A percentile compares a stretch with the other conserved stretches of the same genome.
Evolutionary conservation across 805 yeast genomes (phyloP).

Genomic region (Hanseniaspora clermontiae): DNA sequence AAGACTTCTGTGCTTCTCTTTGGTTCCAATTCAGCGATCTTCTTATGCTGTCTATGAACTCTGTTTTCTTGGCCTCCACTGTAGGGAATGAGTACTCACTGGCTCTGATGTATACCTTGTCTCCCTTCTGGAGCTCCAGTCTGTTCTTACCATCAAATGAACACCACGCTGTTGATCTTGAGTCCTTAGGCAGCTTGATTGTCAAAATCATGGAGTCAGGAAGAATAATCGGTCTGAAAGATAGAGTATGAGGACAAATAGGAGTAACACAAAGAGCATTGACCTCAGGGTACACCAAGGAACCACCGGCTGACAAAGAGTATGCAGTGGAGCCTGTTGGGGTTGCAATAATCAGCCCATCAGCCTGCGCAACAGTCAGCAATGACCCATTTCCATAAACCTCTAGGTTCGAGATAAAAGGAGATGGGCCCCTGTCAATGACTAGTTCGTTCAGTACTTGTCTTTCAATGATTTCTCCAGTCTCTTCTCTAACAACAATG

Average conservation of each 20-base stretch:
- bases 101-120: slow-evolving; percentile 72
- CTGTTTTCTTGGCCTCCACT: slow-evolving; percentile 58
- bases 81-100: slow-evolving; percentile 92
- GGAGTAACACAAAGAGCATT: slow-evolving; percentile 89
- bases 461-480: slow-evolving; percentile 33
- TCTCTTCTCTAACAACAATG: slow-evolving; percentile 40
- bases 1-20: slow-evolving; percentile 76
- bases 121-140: slow-evolving; percentile 69
- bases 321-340: slow-evolving; percentile 97
- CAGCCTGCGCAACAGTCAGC: slow-evolving; percentile 84
- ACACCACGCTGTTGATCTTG: slow-evolving; percentile 91
- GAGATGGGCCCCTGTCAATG: slow-evolving; percentile 87
- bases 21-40: slow-evolving; percentile 88
- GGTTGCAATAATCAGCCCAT: slow-evolving; percentile 82
- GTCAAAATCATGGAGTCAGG: slow-evolving; percentile 86
- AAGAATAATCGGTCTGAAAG: slow-evolving; percentile 79
- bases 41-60: slow-evolving; percentile 73
- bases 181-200: slow-evolving; percentile 67
- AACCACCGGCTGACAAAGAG: slow-evolving; percentile 89
- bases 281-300: slow-evolving; percentile 86
- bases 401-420: slow-evolving; percentile 80
- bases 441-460: slow-evolving; percentile 84
- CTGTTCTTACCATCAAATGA: slow-evolving; percentile 89
- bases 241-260: slow-evolving; percentile 87
- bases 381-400: slow-evolving; percentile 76